These are phyloP conservation scores for Nakaseomyces delphensis DNA, from an alignment of 1,139 yeast genomes.

Conservation along the genomic window DNA sequence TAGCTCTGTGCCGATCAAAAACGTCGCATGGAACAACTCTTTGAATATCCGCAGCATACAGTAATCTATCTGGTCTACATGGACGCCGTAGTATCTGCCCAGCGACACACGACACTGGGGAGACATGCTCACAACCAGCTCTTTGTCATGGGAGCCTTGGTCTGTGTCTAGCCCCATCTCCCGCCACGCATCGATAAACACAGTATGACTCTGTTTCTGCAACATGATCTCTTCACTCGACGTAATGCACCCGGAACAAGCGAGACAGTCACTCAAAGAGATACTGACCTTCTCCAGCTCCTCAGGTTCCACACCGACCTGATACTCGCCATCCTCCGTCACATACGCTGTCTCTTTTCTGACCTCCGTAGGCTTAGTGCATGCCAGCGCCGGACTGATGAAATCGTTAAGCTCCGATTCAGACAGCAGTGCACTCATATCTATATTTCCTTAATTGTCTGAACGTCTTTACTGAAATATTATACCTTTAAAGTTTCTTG, in stretches of 20 bases:
- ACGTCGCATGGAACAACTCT: constrained; percentile 55
- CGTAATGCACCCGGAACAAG: constrained; percentile 96
- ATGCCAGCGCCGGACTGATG: constrained; percentile 88
- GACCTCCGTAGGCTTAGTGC: constrained; percentile 71
- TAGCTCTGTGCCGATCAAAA: constrained; percentile 75
- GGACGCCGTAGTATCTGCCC: constrained; percentile 54
- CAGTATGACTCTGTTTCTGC: constrained; percentile 82
- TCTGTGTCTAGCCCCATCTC: constrained; percentile 21
- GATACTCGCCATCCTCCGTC: constrained; percentile 61
- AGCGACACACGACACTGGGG: constrained; percentile 83
- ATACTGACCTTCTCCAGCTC: constrained; percentile 74
- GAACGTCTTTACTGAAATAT: too few species aligned
- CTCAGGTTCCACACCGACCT: constrained; percentile 52
- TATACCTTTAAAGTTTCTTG: not conserved
- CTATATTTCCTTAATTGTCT: not conserved
- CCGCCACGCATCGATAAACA: constrained; percentile 53
- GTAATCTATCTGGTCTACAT: constrained; percentile 51
- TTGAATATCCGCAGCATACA: constrained; percentile 51
- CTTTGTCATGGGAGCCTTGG: not conserved
- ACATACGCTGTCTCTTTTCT: constrained; percentile 56
- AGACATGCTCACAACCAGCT: constrained; percentile 68
- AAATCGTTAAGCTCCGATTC: constrained; percentile 91
- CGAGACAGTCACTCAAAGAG: constrained; percentile 84
- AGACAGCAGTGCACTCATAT: constrained; percentile 79
- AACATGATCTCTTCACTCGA: constrained; percentile 91